Conservation (phyloP, 116 monocot species). For the Iris pallida region DNA sequence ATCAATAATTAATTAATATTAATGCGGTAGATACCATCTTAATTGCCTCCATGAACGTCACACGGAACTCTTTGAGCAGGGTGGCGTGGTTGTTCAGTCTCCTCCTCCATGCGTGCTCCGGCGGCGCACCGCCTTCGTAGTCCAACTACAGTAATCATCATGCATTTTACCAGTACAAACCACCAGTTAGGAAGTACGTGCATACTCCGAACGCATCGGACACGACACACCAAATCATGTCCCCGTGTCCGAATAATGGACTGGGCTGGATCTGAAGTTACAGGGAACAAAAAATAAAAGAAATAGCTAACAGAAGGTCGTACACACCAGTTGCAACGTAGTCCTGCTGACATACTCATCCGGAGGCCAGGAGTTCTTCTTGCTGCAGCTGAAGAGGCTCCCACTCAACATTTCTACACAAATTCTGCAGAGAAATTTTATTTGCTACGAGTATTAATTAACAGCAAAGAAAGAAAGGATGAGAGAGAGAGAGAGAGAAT, state of each 20-base stretch:
- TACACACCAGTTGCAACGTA: slow-evolving; percentile 63
- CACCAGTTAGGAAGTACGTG: too few species aligned
- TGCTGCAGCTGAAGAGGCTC: slow-evolving; percentile 54
- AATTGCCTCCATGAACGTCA: slow-evolving; percentile 89
- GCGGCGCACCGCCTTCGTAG: slow-evolving; percentile 80
- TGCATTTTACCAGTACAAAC: too few species aligned
- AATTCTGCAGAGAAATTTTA: too few species aligned
- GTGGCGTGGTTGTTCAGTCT: slow-evolving; percentile 83
- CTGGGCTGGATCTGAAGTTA: too few species aligned
- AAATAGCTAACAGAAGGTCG: neutral
- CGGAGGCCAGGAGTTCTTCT: slow-evolving; percentile 70
- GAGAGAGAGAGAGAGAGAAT: too few species aligned
- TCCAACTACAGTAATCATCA: slow-evolving; percentile 44
- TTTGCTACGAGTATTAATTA: too few species aligned
- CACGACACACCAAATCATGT: neutral
- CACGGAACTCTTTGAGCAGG: slow-evolving; percentile 75
- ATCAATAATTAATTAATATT: neutral
- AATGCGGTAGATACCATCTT: slow-evolving; percentile 47
- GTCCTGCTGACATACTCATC: slow-evolving; percentile 59
- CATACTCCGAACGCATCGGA: too few species aligned
- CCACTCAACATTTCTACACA: slow-evolving; percentile 53
- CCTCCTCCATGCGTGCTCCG: slow-evolving; percentile 81
- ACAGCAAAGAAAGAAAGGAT: too few species aligned
- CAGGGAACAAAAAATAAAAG: too few species aligned
- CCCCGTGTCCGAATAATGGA: neutral